These are phyloP conservation scores for Entoloma clypeatum DNA, from an alignment of 1,284 basidiomycete species.

Conservation along the genomic window DNA sequence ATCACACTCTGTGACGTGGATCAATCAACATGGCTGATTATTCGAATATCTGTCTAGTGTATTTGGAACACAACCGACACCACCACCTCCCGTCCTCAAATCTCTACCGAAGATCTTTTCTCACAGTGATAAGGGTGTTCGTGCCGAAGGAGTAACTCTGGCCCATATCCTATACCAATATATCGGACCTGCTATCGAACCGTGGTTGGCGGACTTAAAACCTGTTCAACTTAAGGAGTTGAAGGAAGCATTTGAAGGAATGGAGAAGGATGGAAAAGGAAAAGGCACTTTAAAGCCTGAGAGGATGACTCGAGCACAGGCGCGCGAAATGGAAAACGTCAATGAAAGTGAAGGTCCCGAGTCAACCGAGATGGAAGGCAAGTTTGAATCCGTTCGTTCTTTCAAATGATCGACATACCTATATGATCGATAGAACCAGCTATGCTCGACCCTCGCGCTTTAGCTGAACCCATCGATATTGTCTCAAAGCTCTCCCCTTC, in stretches of 20 bases:
- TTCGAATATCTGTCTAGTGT: slow-evolving; percentile 39
- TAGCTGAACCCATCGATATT: slow-evolving; percentile 84
- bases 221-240: slow-evolving; percentile 98
- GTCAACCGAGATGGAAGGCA: slow-evolving; percentile 32
- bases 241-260: slow-evolving; percentile 82
- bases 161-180: slow-evolving; percentile 82
- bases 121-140: slow-evolving; percentile 94
- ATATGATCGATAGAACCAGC: slow-evolving; percentile 34
- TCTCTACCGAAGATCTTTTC: slow-evolving; percentile 90
- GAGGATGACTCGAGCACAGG: slow-evolving; percentile 75
- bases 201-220: slow-evolving; percentile 90
- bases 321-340: slow-evolving; percentile 66
- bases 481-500: slow-evolving; percentile 72
- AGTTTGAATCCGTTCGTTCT: too few species aligned
- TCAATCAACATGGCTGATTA: not conserved
- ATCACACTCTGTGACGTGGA: not conserved
- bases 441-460: slow-evolving; percentile 74
- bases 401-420: slow-evolving; percentile 1
- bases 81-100: slow-evolving; percentile 81
- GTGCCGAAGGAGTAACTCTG: slow-evolving; percentile 85
- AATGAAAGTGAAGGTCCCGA: slow-evolving; percentile 36
- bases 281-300: slow-evolving; percentile 79
- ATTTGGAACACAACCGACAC: slow-evolving; percentile 80
- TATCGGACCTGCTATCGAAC: slow-evolving; percentile 84
- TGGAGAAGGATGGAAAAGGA: slow-evolving; percentile 82